Evolutionary conservation across 1,284 basidiomycete genomes (phyloP), one percentile per base, ranked within the genome.

Genomic region (Rhodotorula sp.): DNA sequence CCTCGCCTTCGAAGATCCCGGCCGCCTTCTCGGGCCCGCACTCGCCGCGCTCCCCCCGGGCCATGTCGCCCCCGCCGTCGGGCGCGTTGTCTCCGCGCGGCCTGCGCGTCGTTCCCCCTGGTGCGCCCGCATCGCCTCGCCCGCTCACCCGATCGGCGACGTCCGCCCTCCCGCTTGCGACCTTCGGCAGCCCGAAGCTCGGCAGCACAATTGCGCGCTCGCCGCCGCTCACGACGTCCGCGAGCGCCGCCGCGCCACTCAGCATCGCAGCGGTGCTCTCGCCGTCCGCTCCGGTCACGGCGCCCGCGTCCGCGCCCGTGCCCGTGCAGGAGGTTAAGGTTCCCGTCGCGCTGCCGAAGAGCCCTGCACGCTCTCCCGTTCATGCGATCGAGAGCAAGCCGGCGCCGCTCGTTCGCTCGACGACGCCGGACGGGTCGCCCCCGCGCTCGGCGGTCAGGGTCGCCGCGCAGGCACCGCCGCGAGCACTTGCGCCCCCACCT

Each of bases 1-100:
- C 67, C 1, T 71, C 71, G 17, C 74, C 74, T 2, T 66, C 64
- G 25, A 74, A 70, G 59, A 66, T 67, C 41, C 70, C 72, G 5
- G 51, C 75, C 5, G 61, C 75, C 2, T 61, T 69, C 39, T 41
- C 61, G 19, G 37, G 22, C 10, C 37, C n/a, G 21, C 22, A 25
- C 51, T 53, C 61, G n/a, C 57, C 44, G 2, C 59, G 61, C 27
- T n/a, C n/a, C n/a, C n/a, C n/a, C n/a, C n/a, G n/a, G n/a, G 34
- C 64, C 25, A 59, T 58, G 25, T 65, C 69, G 51, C 69, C 65
- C 21, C 54, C 44, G 15, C 55, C 63, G 12, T n/a, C 19, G 27
- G 48, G 48, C 1, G 59, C 60, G 1, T 17, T 64, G 15, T 72
- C 70, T 1, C 56, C 70, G 1, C 66, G 70, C 37, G n/a, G 9